phyloP scores from a whole-genome alignment of 1,139 yeast species.

The Yamadazyma sp. region DNA sequence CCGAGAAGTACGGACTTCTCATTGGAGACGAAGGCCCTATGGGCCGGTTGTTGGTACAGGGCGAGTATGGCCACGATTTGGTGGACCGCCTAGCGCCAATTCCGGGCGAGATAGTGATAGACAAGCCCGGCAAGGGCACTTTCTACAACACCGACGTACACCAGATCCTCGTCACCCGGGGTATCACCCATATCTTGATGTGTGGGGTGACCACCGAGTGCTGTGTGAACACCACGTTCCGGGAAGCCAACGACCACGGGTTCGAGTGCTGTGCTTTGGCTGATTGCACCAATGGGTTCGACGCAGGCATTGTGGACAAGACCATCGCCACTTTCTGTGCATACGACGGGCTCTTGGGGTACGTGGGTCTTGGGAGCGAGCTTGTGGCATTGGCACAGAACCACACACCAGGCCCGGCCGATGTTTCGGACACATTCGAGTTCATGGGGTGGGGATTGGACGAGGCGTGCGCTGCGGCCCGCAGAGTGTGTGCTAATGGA shows the following conservation, averaged over 20 bases:
- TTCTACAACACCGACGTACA: slow-evolving; percentile 16
- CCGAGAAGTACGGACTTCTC: slow-evolving; percentile 12
- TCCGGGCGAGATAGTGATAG: slow-evolving; percentile 12
- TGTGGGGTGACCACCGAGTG: slow-evolving; percentile 19
- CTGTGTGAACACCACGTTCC: slow-evolving; percentile 16
- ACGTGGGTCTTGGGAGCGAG: slow-evolving; percentile 10
- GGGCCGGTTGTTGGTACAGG: slow-evolving; percentile 15
- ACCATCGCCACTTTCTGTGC: slow-evolving; percentile 15
- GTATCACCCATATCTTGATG: slow-evolving; percentile 14
- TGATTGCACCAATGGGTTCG: slow-evolving; percentile 15
- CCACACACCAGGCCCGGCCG: neutral
- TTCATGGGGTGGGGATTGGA: neutral
- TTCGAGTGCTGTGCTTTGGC: slow-evolving; percentile 15
- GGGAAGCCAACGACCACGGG: slow-evolving; percentile 18
- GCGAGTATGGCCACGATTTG: slow-evolving; percentile 15
- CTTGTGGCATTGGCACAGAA: slow-evolving; percentile 10
- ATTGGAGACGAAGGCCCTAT: slow-evolving; percentile 17
- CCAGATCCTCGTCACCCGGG: slow-evolving; percentile 15
- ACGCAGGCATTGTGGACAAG: slow-evolving; percentile 11
- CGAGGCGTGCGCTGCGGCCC: slow-evolving; percentile 3
- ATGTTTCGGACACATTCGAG: neutral
- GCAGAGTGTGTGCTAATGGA: slow-evolving; percentile 7
- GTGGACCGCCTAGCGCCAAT: slow-evolving; percentile 12
- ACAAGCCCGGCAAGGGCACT: slow-evolving; percentile 17
- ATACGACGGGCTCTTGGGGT: slow-evolving; percentile 16